Evolutionary conservation across 2,329 filamentous ascomycete species (phyloP).

Genomic region (Fusarium sp.): DNA sequence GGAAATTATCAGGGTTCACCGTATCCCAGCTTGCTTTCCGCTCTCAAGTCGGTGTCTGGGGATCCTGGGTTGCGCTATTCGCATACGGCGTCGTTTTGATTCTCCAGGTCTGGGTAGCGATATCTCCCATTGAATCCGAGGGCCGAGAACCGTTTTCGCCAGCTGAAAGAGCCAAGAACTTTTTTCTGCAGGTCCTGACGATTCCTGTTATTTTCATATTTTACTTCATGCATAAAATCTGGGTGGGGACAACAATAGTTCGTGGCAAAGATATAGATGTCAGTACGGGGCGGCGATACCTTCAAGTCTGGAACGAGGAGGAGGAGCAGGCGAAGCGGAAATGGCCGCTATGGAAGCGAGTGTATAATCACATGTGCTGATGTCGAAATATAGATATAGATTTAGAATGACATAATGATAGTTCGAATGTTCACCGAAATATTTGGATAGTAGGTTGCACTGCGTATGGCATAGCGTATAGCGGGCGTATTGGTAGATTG

Average conservation of each 20-base stretch:
- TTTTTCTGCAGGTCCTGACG: slow-evolving; percentile 79
- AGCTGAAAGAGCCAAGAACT: slow-evolving; percentile 66
- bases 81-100: slow-evolving; percentile 83
- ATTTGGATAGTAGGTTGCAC: background rate
- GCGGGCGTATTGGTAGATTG: background rate
- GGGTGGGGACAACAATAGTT: slow-evolving; percentile 76
- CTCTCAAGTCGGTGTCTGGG: slow-evolving; percentile 82
- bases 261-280: slow-evolving; percentile 83
- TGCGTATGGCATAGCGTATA: too few species aligned
- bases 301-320: slow-evolving; percentile 85
- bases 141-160: background rate
- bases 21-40: slow-evolving; percentile 83
- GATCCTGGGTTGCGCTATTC: slow-evolving; percentile 83
- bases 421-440: background rate
- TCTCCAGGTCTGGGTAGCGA: slow-evolving; percentile 89
- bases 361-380: slow-evolving; percentile 79
- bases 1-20: slow-evolving; percentile 74
- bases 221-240: slow-evolving; percentile 82
- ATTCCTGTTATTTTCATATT: slow-evolving; percentile 75
- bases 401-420: background rate
- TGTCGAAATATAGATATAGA: background rate
- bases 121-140: slow-evolving; percentile 71
- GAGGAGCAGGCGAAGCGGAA: slow-evolving; percentile 72
- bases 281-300: slow-evolving; percentile 83
- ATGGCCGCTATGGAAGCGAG: slow-evolving; percentile 82